phyloP scores from a whole-genome alignment of 192 early-diverging fungal species.

The Mortierella alpina region DNA sequence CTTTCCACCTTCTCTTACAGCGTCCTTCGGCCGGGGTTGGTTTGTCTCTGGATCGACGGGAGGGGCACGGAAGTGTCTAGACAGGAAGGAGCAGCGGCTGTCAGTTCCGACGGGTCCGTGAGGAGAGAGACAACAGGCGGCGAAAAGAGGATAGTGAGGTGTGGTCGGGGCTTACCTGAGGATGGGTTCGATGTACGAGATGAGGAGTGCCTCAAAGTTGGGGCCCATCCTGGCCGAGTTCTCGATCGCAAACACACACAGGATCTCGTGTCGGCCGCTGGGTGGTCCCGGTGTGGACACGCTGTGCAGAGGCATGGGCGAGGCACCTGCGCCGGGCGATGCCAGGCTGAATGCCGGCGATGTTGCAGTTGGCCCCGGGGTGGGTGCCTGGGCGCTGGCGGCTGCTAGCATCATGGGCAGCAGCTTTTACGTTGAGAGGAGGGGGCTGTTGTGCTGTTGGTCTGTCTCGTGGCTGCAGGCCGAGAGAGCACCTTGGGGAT shows the following conservation, averaged over 20 bases:
- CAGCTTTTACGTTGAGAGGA: conserved; percentile 8
- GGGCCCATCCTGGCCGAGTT: conserved; percentile 62
- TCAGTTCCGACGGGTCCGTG: no score
- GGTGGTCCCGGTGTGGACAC: conserved; percentile 48
- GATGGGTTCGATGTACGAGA: conserved; percentile 66
- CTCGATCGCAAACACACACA: conserved; percentile 67
- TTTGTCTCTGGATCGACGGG: conserved; percentile 61
- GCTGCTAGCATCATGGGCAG: conserved; percentile 6
- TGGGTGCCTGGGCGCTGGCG: conserved; percentile 35
- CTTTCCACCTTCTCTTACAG: conserved; percentile 50
- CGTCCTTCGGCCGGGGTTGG: conserved; percentile 60
- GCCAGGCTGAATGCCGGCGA: conserved; percentile 40
- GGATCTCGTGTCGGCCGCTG: conserved; percentile 61
- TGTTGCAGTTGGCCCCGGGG: conserved; percentile 25
- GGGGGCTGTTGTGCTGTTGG: neutral
- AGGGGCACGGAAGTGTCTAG: conserved; percentile 64
- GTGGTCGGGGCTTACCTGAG: conserved; percentile 44
- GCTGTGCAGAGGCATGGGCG: conserved; percentile 48
- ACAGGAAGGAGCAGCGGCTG: neutral
- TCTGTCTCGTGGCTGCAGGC: neutral
- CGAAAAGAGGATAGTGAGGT: neutral
- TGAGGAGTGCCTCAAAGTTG: conserved; percentile 57
- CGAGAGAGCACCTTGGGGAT: no score
- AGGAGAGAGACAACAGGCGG: no score
- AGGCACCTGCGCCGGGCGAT: conserved; percentile 41